Percentiles rank a stretch among this genome's conserved stretches.
Evolutionary conservation across 306 rosid species (phyloP).

Genomic region (Trifolium dubium): DNA sequence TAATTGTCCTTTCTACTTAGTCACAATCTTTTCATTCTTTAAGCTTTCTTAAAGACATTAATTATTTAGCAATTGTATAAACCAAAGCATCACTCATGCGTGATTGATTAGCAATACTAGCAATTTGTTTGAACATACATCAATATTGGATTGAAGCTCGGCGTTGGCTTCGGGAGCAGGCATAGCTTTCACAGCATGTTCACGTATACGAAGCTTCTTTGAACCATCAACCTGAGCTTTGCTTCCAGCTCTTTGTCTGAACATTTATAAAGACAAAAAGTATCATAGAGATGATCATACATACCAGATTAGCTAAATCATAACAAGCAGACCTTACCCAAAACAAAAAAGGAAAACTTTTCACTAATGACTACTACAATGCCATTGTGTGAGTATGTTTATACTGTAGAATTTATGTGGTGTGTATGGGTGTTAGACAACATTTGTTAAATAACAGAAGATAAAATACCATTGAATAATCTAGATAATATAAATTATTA

Average conservation of each 20-base stretch:
- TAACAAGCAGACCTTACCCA: slow-evolving; percentile 21
- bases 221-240: slow-evolving; percentile 72
- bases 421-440: not conserved
- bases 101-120: slow-evolving; percentile 27
- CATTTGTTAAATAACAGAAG: slow-evolving; percentile 1
- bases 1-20: slow-evolving; percentile 12
- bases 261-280: slow-evolving; percentile 39
- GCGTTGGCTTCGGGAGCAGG: slow-evolving; percentile 96
- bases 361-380: slow-evolving; percentile 13
- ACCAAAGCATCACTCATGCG: slow-evolving; percentile 5
- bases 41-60: slow-evolving; percentile 30
- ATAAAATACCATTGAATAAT: slow-evolving; percentile 23
- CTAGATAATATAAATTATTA: slow-evolving; percentile 2
- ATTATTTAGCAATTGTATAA: slow-evolving; percentile 25
- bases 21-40: slow-evolving; percentile 13
- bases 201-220: slow-evolving; percentile 72
- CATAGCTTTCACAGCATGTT: slow-evolving; percentile 63
- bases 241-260: slow-evolving; percentile 75
- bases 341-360: slow-evolving; percentile 3
- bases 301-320: slow-evolving; percentile 27
- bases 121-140: slow-evolving; percentile 58
- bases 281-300: slow-evolving; percentile 25
- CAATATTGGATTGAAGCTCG: slow-evolving; percentile 84
- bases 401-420: not conserved
- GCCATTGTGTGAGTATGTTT: slow-evolving; percentile 1